Percentiles rank a stretch among this genome's conserved stretches.
These are phyloP conservation scores for Warburgia ugandensis DNA, from an alignment of 164 flowering plant species.

Conservation along the genomic window DNA sequence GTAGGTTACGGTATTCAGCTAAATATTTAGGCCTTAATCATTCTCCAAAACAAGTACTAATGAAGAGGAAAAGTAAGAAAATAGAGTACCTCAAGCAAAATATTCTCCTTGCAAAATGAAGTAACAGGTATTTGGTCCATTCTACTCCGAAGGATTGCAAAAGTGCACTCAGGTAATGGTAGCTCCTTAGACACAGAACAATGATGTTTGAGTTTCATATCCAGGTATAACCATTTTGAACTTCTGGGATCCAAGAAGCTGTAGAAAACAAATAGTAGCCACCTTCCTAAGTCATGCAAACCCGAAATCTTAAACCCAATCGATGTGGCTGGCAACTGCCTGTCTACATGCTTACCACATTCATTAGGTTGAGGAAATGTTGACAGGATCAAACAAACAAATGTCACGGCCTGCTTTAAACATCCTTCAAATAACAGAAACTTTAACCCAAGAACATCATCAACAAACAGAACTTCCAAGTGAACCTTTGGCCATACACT, in stretches of 20 bases:
- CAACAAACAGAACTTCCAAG: conserved; percentile 85
- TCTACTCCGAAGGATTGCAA: conserved; percentile 43
- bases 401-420: conserved; percentile 58
- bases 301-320: conserved; percentile 52
- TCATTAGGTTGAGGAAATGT: conserved; percentile 34
- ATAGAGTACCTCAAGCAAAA: conserved; percentile 39
- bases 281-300: conserved; percentile 35
- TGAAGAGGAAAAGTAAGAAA: background rate
- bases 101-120: conserved; percentile 17
- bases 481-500: conserved; percentile 60
- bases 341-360: conserved; percentile 29
- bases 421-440: conserved; percentile 74
- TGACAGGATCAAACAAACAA: conserved; percentile 44
- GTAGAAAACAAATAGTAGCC: conserved; percentile 53
- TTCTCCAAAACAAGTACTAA: too few species aligned
- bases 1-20: too few species aligned
- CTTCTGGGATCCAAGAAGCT: conserved; percentile 38
- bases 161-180: conserved; percentile 72
- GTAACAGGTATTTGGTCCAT: conserved; percentile 15
- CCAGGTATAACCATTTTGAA: conserved; percentile 57
- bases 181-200: conserved; percentile 47
- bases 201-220: conserved; percentile 35
- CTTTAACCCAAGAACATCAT: conserved; percentile 61
- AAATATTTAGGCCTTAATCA: too few species aligned
- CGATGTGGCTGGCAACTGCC: conserved; percentile 68